phyloP scores from a whole-genome alignment of 768 basidiomycete genomes.

The Cubamyces sp. region DNA sequence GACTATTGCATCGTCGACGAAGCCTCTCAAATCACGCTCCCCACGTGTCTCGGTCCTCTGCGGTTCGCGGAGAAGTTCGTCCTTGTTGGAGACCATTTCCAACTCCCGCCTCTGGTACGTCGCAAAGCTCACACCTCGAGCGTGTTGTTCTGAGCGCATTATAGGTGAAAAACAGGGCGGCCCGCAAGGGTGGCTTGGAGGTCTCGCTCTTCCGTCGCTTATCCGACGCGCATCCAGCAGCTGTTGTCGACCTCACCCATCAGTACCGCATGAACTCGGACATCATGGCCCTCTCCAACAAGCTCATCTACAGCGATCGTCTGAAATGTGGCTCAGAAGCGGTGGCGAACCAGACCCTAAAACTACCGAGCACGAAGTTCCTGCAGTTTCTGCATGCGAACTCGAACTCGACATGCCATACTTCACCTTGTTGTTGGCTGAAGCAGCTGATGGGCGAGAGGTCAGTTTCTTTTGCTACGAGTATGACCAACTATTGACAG shows the following conservation, averaged over 20 bases:
- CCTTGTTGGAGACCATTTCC: constrained; percentile 96
- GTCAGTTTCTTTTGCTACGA: constrained; percentile 42
- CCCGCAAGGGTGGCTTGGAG: constrained; percentile 86
- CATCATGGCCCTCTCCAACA: constrained; percentile 91
- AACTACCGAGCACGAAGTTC: constrained; percentile 51
- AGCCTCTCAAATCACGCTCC: constrained; percentile 95
- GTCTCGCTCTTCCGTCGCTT: constrained; percentile 87
- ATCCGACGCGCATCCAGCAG: constrained; percentile 83
- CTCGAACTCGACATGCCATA: constrained; percentile 34
- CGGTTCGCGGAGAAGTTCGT: constrained; percentile 90
- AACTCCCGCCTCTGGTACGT: constrained; percentile 89
- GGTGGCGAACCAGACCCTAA: constrained; percentile 64
- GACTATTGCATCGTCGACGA: constrained; percentile 99
- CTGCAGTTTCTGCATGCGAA: constrained; percentile 49
- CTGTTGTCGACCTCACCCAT: constrained; percentile 81
- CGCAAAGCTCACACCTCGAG: background rate
- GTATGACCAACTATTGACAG: background rate
- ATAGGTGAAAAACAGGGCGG: constrained; percentile 80
- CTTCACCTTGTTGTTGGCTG: constrained; percentile 79
- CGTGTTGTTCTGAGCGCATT: background rate
- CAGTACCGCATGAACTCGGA: constrained; percentile 98
- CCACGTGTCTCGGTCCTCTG: constrained; percentile 92
- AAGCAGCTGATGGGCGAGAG: constrained; percentile 61
- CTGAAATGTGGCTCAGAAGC: constrained; percentile 77
- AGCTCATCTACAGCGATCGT: constrained; percentile 78